phyloP scores from a whole-genome alignment of 2,329 filamentous ascomycete genomes.

The Pyrenophora teres region DNA sequence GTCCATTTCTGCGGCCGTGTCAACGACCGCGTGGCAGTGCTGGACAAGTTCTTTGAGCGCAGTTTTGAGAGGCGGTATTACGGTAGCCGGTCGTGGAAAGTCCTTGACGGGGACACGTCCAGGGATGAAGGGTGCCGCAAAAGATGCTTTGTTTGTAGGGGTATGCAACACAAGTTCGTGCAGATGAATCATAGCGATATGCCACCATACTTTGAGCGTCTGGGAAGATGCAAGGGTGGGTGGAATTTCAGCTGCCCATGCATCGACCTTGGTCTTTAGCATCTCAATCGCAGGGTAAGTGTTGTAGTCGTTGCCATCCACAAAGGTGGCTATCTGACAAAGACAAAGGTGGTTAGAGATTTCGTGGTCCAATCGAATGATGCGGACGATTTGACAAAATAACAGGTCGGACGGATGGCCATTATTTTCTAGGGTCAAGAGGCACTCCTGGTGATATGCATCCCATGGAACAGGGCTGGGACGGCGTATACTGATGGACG shows the following conservation, averaged over 20 bases:
- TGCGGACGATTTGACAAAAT: constrained; percentile 34
- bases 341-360: constrained; percentile 25
- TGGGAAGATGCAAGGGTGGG: constrained; percentile 21
- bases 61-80: constrained; percentile 22
- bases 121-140: constrained; percentile 34
- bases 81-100: constrained; percentile 26
- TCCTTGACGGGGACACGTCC: constrained; percentile 32
- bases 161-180: constrained; percentile 33
- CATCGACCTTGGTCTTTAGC: constrained; percentile 26
- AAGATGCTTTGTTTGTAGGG: constrained; percentile 33
- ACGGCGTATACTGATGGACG: constrained; percentile 27
- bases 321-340: constrained; percentile 24
- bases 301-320: constrained; percentile 27
- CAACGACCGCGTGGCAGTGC: constrained; percentile 33
- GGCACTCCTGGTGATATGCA: constrained; percentile 27
- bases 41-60: constrained; percentile 23
- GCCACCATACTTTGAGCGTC: constrained; percentile 32
- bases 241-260: constrained; percentile 32
- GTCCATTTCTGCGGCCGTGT: constrained; percentile 29
- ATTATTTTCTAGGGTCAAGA: constrained; percentile 22
- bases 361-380: constrained; percentile 27
- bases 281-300: constrained; percentile 22
- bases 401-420: constrained; percentile 26
- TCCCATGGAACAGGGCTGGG: constrained; percentile 31
- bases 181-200: constrained; percentile 31